Evolutionary conservation across 371 early-diverging fungal species (phyloP), one percentile per base, ranked within the genome.

Genomic region (Mortierella sp.): DNA sequence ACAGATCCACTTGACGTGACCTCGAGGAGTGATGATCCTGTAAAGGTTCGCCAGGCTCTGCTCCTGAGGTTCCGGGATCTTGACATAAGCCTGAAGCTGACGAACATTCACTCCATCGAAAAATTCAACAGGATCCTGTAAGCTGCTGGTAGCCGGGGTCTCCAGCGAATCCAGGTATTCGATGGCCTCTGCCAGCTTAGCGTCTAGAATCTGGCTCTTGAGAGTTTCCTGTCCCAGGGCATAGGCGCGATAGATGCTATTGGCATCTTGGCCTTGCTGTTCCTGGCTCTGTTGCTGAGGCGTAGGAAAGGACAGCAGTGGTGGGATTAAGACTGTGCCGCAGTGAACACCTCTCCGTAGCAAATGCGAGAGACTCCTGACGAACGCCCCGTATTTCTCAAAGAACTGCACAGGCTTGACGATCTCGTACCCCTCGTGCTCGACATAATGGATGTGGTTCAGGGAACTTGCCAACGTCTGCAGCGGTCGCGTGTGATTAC

Each of bases 1-100:
- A 23, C 71, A 70, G 14, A 70, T 37, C 71, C 71, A 70, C 39
- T 70, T 70, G 54, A 49, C 71, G 44, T 41, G 17, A 12, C 71
- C 71, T 19, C 41, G 56, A 28, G 15, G 43, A 6, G 71, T 64
- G 15, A 63, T 50, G 17, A 63, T 63, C 27, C 53, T 58, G 26
- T 64, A 64, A n/a, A 70, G 50, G 24, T 42, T 27, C 2, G 55
- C 64, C 15, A 50, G 31, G 37, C 31, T 41, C 17, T 15, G 42
- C 12, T 44, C 19, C 24, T 70, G 59, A 27, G 49, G 32, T 3
- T 53, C 19, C 5, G 71, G 55, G 24, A 70, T 54, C 19, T 55
- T 58, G 31, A 70, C 26, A 23, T 70, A 70, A 3, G 64, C 26
- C 39, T 54, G 59, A 12, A 70, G 60, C 2, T 63, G 60, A 17